phyloP scores from a whole-genome alignment of 768 basidiomycete species.

The Dacryopinax primogenitus region DNA sequence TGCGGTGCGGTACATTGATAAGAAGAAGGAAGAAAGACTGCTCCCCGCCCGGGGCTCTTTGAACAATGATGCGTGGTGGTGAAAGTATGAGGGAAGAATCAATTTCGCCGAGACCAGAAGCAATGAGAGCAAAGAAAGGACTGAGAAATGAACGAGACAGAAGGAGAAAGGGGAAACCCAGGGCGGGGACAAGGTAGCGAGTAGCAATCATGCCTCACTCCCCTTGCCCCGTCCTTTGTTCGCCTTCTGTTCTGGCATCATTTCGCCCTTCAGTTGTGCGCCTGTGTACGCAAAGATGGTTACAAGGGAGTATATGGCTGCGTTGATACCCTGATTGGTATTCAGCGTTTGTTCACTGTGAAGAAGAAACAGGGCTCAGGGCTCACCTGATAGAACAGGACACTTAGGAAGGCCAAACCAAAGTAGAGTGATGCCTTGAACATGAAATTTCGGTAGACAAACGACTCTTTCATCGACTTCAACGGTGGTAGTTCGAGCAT shows the following conservation, averaged over 20 bases:
- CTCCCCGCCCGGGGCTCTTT: neutral
- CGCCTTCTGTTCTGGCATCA: conserved; percentile 49
- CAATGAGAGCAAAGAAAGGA: neutral
- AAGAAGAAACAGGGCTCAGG: neutral
- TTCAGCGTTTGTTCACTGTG: neutral
- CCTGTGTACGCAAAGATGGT: conserved; percentile 54
- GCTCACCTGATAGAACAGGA: conserved; percentile 66
- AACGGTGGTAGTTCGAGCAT: conserved; percentile 64
- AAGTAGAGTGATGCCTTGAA: conserved; percentile 49
- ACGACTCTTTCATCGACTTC: conserved; percentile 13
- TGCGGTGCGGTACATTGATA: neutral
- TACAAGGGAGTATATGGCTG: conserved; percentile 64
- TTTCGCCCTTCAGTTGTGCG: conserved; percentile 55
- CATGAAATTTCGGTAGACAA: conserved; percentile 22
- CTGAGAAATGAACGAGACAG: too few species aligned
- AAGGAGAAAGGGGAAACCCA: too few species aligned
- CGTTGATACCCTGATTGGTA: conserved; percentile 61
- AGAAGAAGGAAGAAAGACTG: neutral
- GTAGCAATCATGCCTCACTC: conserved; percentile 7
- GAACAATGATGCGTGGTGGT: neutral
- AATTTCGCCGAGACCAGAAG: neutral
- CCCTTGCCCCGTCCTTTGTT: conserved; percentile 44
- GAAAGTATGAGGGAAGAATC: neutral
- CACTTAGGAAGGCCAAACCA: conserved; percentile 47
- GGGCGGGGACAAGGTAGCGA: too few species aligned